Evolutionary conservation across 495 filamentous ascomycete species (phyloP).

Genomic region (Chaetomidium leptoderma): DNA sequence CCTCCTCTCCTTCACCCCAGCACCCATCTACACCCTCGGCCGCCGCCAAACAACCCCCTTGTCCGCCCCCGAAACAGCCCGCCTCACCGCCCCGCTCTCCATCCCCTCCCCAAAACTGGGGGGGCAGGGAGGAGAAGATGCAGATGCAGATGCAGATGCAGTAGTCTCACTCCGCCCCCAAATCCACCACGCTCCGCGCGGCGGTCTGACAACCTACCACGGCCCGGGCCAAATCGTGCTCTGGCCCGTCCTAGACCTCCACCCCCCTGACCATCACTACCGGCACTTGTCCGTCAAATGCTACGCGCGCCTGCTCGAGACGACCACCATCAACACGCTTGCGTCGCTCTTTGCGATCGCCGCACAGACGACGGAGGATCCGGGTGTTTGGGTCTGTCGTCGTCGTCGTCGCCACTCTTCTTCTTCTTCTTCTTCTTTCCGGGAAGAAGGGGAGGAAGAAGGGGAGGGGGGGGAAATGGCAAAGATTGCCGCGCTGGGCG

Average conservation of each 20-base stretch:
- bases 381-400: conserved; percentile 73
- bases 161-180: background rate
- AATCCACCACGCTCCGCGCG: conserved; percentile 67
- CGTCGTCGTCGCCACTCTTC: no score
- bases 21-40: conserved; percentile 85
- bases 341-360: conserved; percentile 48
- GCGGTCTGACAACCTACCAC: conserved; percentile 92
- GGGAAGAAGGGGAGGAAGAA: background rate
- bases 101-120: conserved; percentile 17
- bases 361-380: conserved; percentile 64
- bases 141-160: no score
- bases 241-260: conserved; percentile 79
- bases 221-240: conserved; percentile 89
- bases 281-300: conserved; percentile 53
- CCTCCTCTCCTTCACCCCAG: conserved; percentile 77
- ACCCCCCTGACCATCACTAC: conserved; percentile 32
- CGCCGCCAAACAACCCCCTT: conserved; percentile 68
- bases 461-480: conserved; percentile 29
- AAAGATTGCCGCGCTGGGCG: conserved; percentile 87
- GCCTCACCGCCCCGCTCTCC: conserved; percentile 40
- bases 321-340: conserved; percentile 63
- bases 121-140: no score
- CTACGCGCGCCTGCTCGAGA: conserved; percentile 73
- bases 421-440: no score
- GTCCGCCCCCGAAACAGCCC: conserved; percentile 41